Percentiles rank a stretch among this genome's conserved stretches.
phyloP scores from a whole-genome alignment of 2,329 filamentous ascomycete species.

The Fusarium sp. region DNA sequence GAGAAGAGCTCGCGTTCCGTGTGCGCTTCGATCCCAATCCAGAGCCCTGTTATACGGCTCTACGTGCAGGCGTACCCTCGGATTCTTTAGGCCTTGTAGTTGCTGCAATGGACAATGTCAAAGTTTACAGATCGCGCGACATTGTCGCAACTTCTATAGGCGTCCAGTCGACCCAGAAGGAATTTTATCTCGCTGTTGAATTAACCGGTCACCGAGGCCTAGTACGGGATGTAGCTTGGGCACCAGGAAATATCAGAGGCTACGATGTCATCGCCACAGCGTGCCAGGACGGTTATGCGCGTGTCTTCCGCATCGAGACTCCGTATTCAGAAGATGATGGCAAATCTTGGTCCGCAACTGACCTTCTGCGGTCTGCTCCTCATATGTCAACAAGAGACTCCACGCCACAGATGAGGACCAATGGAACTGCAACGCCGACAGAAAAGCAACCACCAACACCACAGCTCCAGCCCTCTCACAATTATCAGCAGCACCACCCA shows the following conservation, averaged over 20 bases:
- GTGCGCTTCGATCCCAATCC: conserved; percentile 91
- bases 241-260: conserved; percentile 88
- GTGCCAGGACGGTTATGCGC: conserved; percentile 89
- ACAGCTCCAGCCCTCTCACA: conserved; percentile 40
- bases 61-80: conserved; percentile 83
- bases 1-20: conserved; percentile 88
- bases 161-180: conserved; percentile 71
- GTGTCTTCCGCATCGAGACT: conserved; percentile 86
- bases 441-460: conserved; percentile 46
- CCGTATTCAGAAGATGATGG: conserved; percentile 62
- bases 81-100: conserved; percentile 87
- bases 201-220: conserved; percentile 80
- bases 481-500: conserved; percentile 53
- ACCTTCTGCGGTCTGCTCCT: conserved; percentile 58
- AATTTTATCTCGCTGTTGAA: conserved; percentile 88
- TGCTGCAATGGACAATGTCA: conserved; percentile 85
- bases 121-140: conserved; percentile 82
- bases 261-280: conserved; percentile 93
- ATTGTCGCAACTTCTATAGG: conserved; percentile 66
- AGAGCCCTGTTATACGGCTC: conserved; percentile 80
- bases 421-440: conserved; percentile 44
- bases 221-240: conserved; percentile 92
- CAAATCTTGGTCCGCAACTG: conserved; percentile 64
- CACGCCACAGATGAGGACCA: conserved; percentile 51
- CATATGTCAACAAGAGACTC: conserved; percentile 45